These are phyloP conservation scores for Monosporascus cannonballus DNA, from an alignment of 2,329 filamentous ascomycete genomes.

Conservation along the genomic window DNA sequence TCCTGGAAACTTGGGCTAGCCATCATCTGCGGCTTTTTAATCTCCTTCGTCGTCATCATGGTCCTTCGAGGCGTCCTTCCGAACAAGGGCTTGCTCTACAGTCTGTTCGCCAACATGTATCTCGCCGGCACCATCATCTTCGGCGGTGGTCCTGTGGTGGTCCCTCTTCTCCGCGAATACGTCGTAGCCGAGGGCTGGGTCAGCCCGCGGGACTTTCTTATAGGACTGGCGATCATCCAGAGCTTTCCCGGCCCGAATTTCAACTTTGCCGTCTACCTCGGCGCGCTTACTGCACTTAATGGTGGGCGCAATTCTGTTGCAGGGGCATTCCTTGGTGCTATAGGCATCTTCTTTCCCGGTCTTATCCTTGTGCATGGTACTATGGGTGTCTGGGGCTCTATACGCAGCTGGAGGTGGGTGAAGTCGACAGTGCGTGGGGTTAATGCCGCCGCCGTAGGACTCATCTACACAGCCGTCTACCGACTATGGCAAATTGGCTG, in stretches of 20 bases:
- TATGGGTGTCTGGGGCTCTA: conserved; percentile 48
- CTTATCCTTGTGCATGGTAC: conserved; percentile 42
- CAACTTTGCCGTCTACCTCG: conserved; percentile 47
- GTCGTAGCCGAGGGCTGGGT: conserved; percentile 67
- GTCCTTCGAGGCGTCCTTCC: conserved; percentile 38
- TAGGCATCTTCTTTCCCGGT: conserved; percentile 49
- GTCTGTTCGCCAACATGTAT: conserved; percentile 67
- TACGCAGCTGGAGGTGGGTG: conserved; percentile 41
- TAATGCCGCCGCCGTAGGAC: conserved; percentile 54
- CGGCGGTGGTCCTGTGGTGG: conserved; percentile 59
- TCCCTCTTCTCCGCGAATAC: conserved; percentile 55
- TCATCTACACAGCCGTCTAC: conserved; percentile 61
- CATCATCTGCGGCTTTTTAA: conserved; percentile 44
- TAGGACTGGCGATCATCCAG: conserved; percentile 67
- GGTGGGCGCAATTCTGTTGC: conserved; percentile 29
- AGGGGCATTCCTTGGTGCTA: conserved; percentile 45
- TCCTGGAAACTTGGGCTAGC: conserved; percentile 38
- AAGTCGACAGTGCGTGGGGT: conserved; percentile 46
- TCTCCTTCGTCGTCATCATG: conserved; percentile 51
- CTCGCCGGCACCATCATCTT: conserved; percentile 66
- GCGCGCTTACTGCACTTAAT: conserved; percentile 40
- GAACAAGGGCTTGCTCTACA: conserved; percentile 40
- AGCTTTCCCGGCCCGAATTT: conserved; percentile 61
- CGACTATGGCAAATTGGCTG: conserved; percentile 57
- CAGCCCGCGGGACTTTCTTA: conserved; percentile 61